Evolutionary conservation across 129 eudicot species (phyloP).

Genomic region (Tanacetum coccineum): DNA sequence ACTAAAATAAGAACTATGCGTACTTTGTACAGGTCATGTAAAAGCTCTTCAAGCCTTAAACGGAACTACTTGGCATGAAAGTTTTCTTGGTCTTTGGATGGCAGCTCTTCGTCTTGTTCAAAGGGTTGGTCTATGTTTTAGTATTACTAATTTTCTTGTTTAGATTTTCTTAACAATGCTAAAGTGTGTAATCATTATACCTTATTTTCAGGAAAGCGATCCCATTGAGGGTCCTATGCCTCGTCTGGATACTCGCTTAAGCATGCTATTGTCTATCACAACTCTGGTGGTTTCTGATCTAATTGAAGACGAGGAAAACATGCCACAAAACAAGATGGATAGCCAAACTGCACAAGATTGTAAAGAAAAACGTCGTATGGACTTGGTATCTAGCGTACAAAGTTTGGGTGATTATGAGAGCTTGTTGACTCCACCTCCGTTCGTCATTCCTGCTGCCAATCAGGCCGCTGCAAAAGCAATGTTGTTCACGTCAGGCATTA

Average conservation of each 20-base stretch:
- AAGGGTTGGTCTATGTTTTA: slow-evolving; percentile 55
- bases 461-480: slow-evolving; percentile 97
- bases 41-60: slow-evolving; percentile 84
- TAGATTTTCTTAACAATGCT: slow-evolving; percentile 8
- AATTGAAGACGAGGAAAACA: slow-evolving; percentile 67
- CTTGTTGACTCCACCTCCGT: slow-evolving; percentile 75
- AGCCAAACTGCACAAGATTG: slow-evolving; percentile 21
- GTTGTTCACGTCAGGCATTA: slow-evolving; percentile 68
- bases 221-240: slow-evolving; percentile 98
- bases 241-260: slow-evolving; percentile 80
- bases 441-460: slow-evolving; percentile 68
- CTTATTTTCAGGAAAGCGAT: slow-evolving; percentile 74
- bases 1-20: neutral
- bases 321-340: slow-evolving; percentile 33
- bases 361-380: slow-evolving; percentile 58
- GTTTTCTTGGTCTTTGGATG: slow-evolving; percentile 94
- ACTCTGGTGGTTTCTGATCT: slow-evolving; percentile 83
- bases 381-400: slow-evolving; percentile 67
- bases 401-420: slow-evolving; percentile 67
- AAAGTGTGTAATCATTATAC: neutral
- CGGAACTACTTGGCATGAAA: slow-evolving; percentile 79
- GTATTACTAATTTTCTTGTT: neutral
- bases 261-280: slow-evolving; percentile 75
- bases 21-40: slow-evolving; percentile 55
- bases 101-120: slow-evolving; percentile 94